These are phyloP conservation scores for Leccinum obscurum DNA, from an alignment of 768 basidiomycete species.

Conservation along the genomic window DNA sequence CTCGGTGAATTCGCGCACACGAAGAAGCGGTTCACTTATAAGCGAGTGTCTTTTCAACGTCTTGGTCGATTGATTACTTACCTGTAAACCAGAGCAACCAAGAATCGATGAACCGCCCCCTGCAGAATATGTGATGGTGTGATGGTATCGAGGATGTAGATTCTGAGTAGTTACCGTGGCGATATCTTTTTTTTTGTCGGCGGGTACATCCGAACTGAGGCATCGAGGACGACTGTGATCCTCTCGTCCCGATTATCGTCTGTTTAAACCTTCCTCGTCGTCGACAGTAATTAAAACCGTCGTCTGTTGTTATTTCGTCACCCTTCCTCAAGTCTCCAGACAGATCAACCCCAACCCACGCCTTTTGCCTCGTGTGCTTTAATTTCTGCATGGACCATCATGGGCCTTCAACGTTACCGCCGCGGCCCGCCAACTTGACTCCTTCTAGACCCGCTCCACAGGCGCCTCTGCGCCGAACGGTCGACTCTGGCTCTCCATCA, in stretches of 20 bases:
- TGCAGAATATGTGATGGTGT: background rate
- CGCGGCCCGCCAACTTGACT: conserved; percentile 51
- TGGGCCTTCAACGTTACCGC: conserved; percentile 50
- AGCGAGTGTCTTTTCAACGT: conserved; percentile 50
- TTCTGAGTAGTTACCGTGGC: conserved; percentile 29
- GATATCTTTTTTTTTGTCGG: conserved; percentile 21
- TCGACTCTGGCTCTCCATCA: conserved; percentile 34
- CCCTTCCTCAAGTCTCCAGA: background rate
- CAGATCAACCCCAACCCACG: background rate
- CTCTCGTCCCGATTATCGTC: background rate
- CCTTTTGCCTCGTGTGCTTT: conserved; percentile 16
- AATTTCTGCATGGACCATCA: conserved; percentile 31
- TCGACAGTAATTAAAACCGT: background rate
- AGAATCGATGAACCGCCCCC: background rate
- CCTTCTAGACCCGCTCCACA: conserved; percentile 79
- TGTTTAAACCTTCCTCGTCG: conserved; percentile 6
- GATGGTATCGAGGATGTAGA: background rate
- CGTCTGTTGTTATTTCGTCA: background rate
- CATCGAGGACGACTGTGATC: background rate
- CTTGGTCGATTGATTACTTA: background rate
- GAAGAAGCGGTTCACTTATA: conserved; percentile 82
- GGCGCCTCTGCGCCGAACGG: conserved; percentile 54
- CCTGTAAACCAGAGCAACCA: background rate
- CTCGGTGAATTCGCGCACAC: conserved; percentile 93
- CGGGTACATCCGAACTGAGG: conserved; percentile 33